phyloP scores from a whole-genome alignment of 2,329 filamentous ascomycete genomes.

The Paecilomyces sp. region DNA sequence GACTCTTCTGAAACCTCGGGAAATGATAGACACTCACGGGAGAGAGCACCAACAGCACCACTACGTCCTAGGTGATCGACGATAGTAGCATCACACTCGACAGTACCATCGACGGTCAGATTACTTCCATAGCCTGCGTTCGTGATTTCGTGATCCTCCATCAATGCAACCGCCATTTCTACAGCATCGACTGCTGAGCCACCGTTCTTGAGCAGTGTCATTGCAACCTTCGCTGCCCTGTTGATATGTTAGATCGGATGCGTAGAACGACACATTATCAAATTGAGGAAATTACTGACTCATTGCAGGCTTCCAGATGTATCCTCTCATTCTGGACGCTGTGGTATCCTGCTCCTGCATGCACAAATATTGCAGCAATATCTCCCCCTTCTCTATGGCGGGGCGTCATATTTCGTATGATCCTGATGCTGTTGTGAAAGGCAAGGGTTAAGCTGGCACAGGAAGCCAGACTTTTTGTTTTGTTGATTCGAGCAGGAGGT shows the following conservation, averaged over 20 bases:
- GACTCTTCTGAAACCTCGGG: conserved; percentile 8
- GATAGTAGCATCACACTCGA: conserved; percentile 91
- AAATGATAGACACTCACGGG: conserved; percentile 54
- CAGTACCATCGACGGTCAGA: conserved; percentile 77
- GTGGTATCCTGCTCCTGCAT: conserved; percentile 92
- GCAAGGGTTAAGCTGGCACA: not conserved
- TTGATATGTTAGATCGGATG: conserved; percentile 3
- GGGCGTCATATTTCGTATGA: conserved; percentile 19
- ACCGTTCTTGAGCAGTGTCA: conserved; percentile 72
- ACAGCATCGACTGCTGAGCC: conserved; percentile 80
- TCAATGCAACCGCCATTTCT: conserved; percentile 75
- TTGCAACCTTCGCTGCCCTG: conserved; percentile 76
- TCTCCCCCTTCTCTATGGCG: conserved; percentile 35
- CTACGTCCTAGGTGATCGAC: conserved; percentile 88
- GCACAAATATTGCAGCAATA: conserved; percentile 79
- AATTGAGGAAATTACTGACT: conserved; percentile 53
- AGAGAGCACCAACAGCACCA: conserved; percentile 84
- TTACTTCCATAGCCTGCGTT: conserved; percentile 97
- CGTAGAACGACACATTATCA: conserved; percentile 4
- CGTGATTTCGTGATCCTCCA: conserved; percentile 93
- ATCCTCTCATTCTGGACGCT: conserved; percentile 76
- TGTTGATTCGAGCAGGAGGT: not conserved
- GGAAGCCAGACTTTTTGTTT: not conserved
- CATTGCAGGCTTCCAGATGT: conserved; percentile 79
- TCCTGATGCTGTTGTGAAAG: not conserved